Percentiles rank a stretch among this genome's conserved stretches.
Evolutionary conservation across 495 filamentous ascomycete species (phyloP).

Genomic region (Letharia columbiana): DNA sequence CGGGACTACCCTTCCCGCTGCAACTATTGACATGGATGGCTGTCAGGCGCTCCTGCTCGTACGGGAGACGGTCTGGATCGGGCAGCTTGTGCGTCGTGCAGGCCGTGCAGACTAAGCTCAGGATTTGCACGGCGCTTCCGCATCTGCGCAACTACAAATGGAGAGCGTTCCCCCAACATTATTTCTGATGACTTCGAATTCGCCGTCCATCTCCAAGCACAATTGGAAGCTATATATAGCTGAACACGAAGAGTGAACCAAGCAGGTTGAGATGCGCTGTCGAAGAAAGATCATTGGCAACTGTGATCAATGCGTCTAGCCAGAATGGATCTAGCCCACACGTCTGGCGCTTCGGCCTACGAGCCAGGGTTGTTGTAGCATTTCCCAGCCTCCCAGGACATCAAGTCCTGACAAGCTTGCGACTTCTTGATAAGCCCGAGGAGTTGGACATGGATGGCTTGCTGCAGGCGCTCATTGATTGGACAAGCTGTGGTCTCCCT

Average conservation of each 20-base stretch:
- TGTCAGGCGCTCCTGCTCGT: constrained; percentile 8
- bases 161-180: neutral
- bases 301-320: constrained; percentile 6
- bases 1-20: constrained; percentile 25
- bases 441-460: constrained; percentile 3
- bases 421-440: constrained; percentile 6
- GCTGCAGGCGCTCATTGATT: constrained; percentile 1
- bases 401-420: constrained; percentile 8
- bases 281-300: constrained; percentile 11
- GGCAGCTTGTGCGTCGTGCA: constrained; percentile 8
- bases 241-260: constrained; percentile 7
- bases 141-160: constrained; percentile 8
- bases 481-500: constrained; percentile 6
- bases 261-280: constrained; percentile 12
- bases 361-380: constrained; percentile 3
- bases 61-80: constrained; percentile 13
- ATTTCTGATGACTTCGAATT: neutral
- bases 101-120: constrained; percentile 8
- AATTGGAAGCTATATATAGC: constrained; percentile 13
- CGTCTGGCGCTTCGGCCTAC: constrained; percentile 10
- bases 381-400: neutral
- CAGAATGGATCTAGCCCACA: constrained; percentile 9
- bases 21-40: constrained; percentile 10
- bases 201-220: constrained; percentile 5
- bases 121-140: constrained; percentile 13